A percentile compares a stretch with the other conserved stretches of the same genome.
phyloP scores from a whole-genome alignment of 163 green algal species.

The Chlamydomonas reinhardtii region DNA sequence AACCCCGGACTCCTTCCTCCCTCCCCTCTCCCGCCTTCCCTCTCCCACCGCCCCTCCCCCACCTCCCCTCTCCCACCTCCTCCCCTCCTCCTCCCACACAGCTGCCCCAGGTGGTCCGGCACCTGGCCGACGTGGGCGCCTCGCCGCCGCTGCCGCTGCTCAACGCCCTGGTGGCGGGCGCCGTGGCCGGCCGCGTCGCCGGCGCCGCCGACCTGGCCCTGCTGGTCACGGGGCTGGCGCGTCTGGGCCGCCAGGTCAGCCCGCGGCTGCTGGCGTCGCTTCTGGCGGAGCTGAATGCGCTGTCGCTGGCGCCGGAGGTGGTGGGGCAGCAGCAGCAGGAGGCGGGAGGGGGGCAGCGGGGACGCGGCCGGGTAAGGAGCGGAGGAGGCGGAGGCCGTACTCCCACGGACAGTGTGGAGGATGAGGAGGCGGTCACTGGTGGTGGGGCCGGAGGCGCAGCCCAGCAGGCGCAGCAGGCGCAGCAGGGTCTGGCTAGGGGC shows the following conservation, averaged over 20 bases:
- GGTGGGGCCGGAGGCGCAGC: not conserved
- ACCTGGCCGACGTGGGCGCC: constrained; percentile 14
- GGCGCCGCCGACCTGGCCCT: not conserved
- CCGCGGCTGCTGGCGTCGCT: constrained; percentile 19
- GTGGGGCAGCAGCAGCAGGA: not conserved
- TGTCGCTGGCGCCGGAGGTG: not conserved
- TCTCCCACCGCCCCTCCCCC: not conserved
- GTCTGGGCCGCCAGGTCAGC: constrained; percentile 27
- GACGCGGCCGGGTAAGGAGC: not conserved
- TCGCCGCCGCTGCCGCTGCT: constrained; percentile 10
- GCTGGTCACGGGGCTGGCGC: constrained; percentile 18
- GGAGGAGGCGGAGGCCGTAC: not conserved
- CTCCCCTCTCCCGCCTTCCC: too few relatives aligned
- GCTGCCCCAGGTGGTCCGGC: constrained; percentile 1
- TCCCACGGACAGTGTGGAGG: too few relatives aligned
- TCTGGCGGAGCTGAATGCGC: not conserved
- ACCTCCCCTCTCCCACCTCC: not conserved
- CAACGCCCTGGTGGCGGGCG: constrained; percentile 32
- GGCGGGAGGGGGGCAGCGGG: not conserved
- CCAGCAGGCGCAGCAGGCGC: too few relatives aligned
- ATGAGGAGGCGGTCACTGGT: too few relatives aligned
- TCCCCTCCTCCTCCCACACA: not conserved
- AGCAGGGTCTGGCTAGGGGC: too few relatives aligned
- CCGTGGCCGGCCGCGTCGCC: not conserved
- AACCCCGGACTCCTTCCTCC: too few relatives aligned